Percentiles rank a stretch among this genome's conserved stretches.
These are phyloP conservation scores for Podila horticola DNA, from an alignment of 192 early-diverging fungal species.

Conservation along the genomic window DNA sequence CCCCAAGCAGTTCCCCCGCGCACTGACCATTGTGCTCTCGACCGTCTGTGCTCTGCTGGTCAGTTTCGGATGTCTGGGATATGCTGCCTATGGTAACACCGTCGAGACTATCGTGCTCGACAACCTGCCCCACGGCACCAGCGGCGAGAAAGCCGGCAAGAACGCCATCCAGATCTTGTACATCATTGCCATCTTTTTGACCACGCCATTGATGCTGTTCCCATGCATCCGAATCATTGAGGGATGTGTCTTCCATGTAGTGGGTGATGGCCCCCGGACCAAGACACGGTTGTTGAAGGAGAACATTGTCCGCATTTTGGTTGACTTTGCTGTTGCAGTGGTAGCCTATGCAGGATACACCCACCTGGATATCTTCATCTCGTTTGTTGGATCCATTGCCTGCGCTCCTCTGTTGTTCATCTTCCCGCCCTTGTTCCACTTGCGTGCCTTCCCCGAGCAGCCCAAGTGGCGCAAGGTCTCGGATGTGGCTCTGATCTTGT, in stretches of 20 bases:
- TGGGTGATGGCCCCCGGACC: constrained; percentile 70
- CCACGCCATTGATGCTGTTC: constrained; percentile 87
- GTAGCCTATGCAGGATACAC: constrained; percentile 79
- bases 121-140: constrained; percentile 67
- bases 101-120: constrained; percentile 87
- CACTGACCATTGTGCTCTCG: constrained; percentile 77
- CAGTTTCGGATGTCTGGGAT: constrained; percentile 79
- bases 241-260: constrained; percentile 68
- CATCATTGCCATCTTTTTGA: constrained; percentile 88
- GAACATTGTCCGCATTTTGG: constrained; percentile 74
- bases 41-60: constrained; percentile 78
- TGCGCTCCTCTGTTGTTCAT: constrained; percentile 81
- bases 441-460: constrained; percentile 58
- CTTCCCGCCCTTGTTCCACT: constrained; percentile 88
- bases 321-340: constrained; percentile 69
- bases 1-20: constrained; percentile 82
- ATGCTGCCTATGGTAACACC: constrained; percentile 80
- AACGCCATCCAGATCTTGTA: constrained; percentile 83
- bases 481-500: constrained; percentile 69
- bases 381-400: constrained; percentile 85
- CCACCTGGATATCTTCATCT: constrained; percentile 90
- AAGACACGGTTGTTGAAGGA: constrained; percentile 75
- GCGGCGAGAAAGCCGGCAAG: constrained; percentile 57
- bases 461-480: constrained; percentile 54
- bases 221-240: constrained; percentile 92